Evolutionary conservation across 495 filamentous ascomycete genomes (phyloP), one percentile per base, ranked within the genome.

Genomic region (Penicillium verhagenii): DNA sequence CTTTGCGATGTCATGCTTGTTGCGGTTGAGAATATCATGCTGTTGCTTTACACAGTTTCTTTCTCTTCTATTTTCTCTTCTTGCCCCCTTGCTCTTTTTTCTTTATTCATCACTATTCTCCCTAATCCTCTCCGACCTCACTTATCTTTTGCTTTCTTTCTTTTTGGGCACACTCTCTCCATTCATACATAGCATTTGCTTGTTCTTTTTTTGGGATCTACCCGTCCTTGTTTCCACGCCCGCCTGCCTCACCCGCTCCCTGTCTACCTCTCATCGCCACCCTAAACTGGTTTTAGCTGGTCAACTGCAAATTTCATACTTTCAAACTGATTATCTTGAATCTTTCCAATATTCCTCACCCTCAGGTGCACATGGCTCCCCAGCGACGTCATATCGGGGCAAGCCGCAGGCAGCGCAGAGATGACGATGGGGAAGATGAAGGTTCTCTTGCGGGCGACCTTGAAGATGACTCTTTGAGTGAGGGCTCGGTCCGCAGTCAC

Each of bases 401-500:
- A 53, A 89, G 87, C 67, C 86, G 90, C 62, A 82, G 90, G 64
- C 80, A 85, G 64, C 74, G 75, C 58, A 78, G 87, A 54, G 90
- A 92, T 63, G 90, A 96, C 59, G 90, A 94, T 59, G 88, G 84
- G 54, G 79, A 80, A 60, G 89, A 91, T 52, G 87, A 86, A 56
- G 83, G 82, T 50, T 82, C 79, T 42, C 76, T 87, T 50, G 79
- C 75, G 52, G 82, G 83, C 46, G 87, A 88, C 28, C 60, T 88
- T 20, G 88, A 89, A 33, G 89, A 96, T 63, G 90, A 93, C 71
- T 92, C 89, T 24, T 66, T 92, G 70, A 93, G 87, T 65, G 91
- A 94, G 63, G 87, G 83, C 29, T 92, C 90, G 24, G 77, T 84
- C 56, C 79, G 80, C 46, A 92, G 82, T 65, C 89, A 91, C 53